Evolutionary conservation across 2,329 filamentous ascomycete species (phyloP).

Genomic region (Paramyrothecium sp.): DNA sequence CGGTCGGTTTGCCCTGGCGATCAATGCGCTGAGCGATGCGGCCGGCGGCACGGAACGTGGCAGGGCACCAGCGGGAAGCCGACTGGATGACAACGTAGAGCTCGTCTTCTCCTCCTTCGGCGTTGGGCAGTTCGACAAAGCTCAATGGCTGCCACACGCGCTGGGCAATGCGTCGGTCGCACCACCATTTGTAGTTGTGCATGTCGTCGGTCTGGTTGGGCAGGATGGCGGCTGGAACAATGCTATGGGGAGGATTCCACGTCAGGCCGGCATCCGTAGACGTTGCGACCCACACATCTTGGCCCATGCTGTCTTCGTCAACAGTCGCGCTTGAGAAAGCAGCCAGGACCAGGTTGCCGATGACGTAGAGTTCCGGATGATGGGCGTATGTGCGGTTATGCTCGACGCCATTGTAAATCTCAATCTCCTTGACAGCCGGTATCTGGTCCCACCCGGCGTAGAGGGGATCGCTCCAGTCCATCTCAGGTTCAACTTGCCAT

Average conservation of each 20-base stretch:
- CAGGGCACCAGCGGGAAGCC: background rate
- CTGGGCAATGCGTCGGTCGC: conserved; percentile 1
- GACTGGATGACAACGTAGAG: background rate
- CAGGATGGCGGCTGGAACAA: conserved; percentile 19
- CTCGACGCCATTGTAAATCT: conserved; percentile 17
- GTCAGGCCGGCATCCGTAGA: conserved; percentile 16
- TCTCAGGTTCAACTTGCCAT: conserved; percentile 1
- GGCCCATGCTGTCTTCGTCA: conserved; percentile 23
- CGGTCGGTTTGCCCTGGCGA: conserved; percentile 10
- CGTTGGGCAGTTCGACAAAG: background rate
- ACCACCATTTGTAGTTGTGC: conserved; percentile 20
- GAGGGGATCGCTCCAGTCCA: conserved; percentile 19
- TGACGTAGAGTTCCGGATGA: conserved; percentile 18
- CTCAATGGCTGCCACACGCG: background rate
- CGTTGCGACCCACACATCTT: conserved; percentile 18
- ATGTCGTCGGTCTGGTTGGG: conserved; percentile 18
- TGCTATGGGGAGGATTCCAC: conserved; percentile 11
- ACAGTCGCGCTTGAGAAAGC: conserved; percentile 18
- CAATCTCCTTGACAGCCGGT: conserved; percentile 11
- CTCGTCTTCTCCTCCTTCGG: background rate
- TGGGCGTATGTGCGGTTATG: conserved; percentile 20
- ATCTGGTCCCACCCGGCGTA: conserved; percentile 22
- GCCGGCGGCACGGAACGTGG: background rate
- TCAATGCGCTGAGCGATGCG: conserved; percentile 5
- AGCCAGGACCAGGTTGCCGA: conserved; percentile 13